phyloP scores from a whole-genome alignment of 179 eudicot genomes.

The Heliamphora pulchella region DNA sequence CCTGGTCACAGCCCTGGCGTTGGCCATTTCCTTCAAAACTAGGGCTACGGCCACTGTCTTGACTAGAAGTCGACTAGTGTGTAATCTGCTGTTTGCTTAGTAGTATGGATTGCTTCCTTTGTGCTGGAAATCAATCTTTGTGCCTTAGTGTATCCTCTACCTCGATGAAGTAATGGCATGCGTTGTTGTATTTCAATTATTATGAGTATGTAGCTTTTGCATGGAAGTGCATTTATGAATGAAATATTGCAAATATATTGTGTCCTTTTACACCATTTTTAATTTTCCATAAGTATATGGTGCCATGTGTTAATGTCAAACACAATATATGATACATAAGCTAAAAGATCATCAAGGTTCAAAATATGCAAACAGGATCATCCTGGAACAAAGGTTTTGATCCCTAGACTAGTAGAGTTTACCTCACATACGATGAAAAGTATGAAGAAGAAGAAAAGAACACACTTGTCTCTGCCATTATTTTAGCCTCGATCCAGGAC shows the following conservation, averaged over 20 bases:
- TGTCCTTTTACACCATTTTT: background rate
- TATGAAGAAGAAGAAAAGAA: background rate
- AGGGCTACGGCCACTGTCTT: slow-evolving; percentile 2
- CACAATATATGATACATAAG: background rate
- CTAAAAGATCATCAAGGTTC: background rate
- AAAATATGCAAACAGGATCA: background rate
- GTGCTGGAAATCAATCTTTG: background rate
- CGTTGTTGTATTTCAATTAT: background rate
- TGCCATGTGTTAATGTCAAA: background rate
- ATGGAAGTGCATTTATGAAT: background rate
- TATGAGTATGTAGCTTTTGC: background rate
- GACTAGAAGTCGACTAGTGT: too few species aligned
- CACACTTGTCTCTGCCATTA: too few species aligned
- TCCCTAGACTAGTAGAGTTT: background rate
- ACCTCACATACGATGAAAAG: background rate
- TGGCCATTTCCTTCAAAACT: slow-evolving; percentile 37
- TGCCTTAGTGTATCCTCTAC: background rate
- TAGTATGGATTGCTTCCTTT: background rate
- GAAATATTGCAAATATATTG: background rate
- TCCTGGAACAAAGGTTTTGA: background rate
- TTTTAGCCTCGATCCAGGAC: background rate
- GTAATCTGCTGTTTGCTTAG: background rate
- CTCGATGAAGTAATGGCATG: background rate
- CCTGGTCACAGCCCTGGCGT: slow-evolving; percentile 56
- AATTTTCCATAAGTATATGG: background rate